Conservation (phyloP, 352 stramenopile genomes). For the Bremia lactucae region DNA sequence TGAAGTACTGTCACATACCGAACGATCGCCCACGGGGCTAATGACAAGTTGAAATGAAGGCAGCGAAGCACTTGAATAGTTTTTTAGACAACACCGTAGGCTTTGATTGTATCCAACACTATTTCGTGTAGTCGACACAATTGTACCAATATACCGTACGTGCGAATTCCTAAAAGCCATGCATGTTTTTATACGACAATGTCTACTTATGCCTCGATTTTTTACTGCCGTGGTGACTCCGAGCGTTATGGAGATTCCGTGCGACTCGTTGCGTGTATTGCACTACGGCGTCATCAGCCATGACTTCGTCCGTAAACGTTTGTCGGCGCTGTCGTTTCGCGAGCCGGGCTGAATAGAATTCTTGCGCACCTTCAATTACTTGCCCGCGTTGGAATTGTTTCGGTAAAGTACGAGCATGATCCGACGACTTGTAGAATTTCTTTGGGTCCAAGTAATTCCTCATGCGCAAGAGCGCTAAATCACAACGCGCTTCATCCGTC, state of each 20-base stretch:
- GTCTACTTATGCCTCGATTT: no score
- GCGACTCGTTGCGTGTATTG: conserved; percentile 84
- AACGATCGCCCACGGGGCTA: no score
- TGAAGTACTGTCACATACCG: no score
- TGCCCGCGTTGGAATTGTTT: conserved; percentile 88
- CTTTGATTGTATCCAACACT: no score
- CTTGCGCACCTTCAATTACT: conserved; percentile 86
- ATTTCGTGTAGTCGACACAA: no score
- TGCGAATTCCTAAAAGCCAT: no score
- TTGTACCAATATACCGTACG: no score
- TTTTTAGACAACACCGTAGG: no score
- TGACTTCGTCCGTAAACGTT: conserved; percentile 92
- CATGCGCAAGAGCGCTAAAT: conserved; percentile 90
- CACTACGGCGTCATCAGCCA: conserved; percentile 79
- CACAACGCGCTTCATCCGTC: conserved; percentile 76
- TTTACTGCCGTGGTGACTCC: conserved; percentile 33
- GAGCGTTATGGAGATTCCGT: conserved; percentile 51
- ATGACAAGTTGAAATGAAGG: no score
- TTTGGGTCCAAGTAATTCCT: conserved; percentile 93
- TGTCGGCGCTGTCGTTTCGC: conserved; percentile 87
- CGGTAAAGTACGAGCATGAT: conserved; percentile 70
- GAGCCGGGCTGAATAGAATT: conserved; percentile 86
- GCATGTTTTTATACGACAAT: no score
- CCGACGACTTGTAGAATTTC: conserved; percentile 94
- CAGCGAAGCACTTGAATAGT: no score